Evolutionary conservation across 2,329 filamentous ascomycete genomes (phyloP), one percentile per base, ranked within the genome.

Genomic region (Aspergillus melleus): DNA sequence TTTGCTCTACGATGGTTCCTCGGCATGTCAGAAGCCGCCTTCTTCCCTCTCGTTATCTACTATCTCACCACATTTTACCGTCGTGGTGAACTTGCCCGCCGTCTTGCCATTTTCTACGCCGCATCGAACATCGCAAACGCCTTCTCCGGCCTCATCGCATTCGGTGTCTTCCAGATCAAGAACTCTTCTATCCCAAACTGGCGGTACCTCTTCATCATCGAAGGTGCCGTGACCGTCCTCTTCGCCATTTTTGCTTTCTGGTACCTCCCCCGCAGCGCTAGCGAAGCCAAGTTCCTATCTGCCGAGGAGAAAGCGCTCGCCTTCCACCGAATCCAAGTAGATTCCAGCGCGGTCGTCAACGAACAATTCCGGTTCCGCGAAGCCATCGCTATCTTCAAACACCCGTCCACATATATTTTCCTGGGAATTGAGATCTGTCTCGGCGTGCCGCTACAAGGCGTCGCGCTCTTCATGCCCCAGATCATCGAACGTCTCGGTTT

Each of bases 61-160:
- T 87, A 87, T 62, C 76, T 83, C 54, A 86, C 84, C 1, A 85
- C 82, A 2, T 91, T 91, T 72, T 92, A 92, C 72, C 84, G 88
- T 16, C 83, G 89, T 56, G 86, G 85, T 32, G 89, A 92, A 71
- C 82, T 92, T 3, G 89, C 88, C 6, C 81, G 89, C 9, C 84
- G 89, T 3, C 79, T 91, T 1, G 88, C 88, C 39, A 77, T 91
- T 60, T 92, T 92, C 77, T 93, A 92, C 66, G 90, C 89, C 0
- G 89, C 89, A 0, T 87, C 84, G 24, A 90, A 89, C 68, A 89
- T 93, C 60, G 90, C 90, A 22, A 87, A 85, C 59, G 87, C 87
- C 2, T 89, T 89, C 66, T 83, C 82, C 0, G 85, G 85, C 4
- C 74, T 88, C 1, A 77, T 88, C 14, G 80, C 85, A 0, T 88